Evolutionary conservation across 176 grass and related monocot species (phyloP), one percentile per base, ranked within the genome.

Genomic region (Eremochloa ophiuroides): DNA sequence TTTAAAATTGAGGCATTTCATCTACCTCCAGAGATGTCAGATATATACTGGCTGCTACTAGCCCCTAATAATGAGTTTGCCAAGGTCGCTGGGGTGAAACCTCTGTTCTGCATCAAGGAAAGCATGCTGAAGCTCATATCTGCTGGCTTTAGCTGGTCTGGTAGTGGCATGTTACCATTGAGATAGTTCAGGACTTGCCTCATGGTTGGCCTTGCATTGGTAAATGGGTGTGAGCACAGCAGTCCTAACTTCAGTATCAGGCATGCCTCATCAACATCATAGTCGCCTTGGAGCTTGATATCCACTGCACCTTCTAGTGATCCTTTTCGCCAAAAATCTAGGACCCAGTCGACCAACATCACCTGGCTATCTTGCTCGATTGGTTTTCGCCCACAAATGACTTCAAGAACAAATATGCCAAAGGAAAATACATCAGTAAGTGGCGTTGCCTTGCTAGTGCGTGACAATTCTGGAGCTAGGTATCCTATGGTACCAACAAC

Each of bases 241-340:
- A 90, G 4, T 29, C 84, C 88, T n/a, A 90, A 34, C 66, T 86
- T 83, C 1, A 90, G 73, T 56, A 86, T 56, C 60, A 90, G 43
- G 31, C 66, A 46, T 30, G 82, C 69, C 69, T 73, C 43, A 11
- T 48, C 16, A 73, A 22, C 26, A 73, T 73, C 9, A 7, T 73
- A 73, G 0, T 20, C 28, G 5, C 64, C 62, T 56, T 63, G 59
- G 25, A 87, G 76, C 40, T 27, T 87, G 8, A 25, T 5, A 76
- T 87, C 85, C 12, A 82, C 71, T 28, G 55, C 60, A n/a, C 9
- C 53, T 0, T 20, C 15, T 2, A 82, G 22, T 27, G 37, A 72
- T 3, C 85, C 72, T 28, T 60, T 76, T 5, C 31, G 8, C 71
- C 71, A 63, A 33, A 34, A 61, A 15, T 50, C 47, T 3, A 53